These are phyloP conservation scores for Globisporangium ultimum DNA, from an alignment of 352 stramenopile species.

Conservation along the genomic window DNA sequence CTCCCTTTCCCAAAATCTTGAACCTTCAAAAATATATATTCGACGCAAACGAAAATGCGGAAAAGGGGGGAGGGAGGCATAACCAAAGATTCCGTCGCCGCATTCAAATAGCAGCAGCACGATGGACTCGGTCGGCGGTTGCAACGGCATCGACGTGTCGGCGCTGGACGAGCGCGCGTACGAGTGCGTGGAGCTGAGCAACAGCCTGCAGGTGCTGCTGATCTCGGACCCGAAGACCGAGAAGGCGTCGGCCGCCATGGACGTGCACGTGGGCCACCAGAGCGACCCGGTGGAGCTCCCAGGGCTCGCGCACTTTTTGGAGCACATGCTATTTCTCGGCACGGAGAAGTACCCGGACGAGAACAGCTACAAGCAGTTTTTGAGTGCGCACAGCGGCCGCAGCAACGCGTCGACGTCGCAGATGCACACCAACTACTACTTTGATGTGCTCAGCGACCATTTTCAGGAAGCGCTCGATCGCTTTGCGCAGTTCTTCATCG, in stretches of 20 bases:
- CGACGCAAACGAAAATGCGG: neutral
- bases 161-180: conserved; percentile 64
- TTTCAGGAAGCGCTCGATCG: conserved; percentile 90
- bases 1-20: too few species aligned
- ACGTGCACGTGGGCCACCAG: conserved; percentile 94
- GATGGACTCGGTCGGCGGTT: conserved; percentile 13
- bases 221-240: conserved; percentile 91
- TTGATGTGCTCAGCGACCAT: conserved; percentile 88
- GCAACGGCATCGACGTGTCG: conserved; percentile 46
- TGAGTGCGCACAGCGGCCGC: conserved; percentile 91
- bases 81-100: neutral
- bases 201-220: conserved; percentile 71
- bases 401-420: conserved; percentile 96
- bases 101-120: neutral
- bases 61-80: neutral
- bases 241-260: conserved; percentile 91
- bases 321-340: conserved; percentile 98
- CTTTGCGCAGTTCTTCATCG: conserved; percentile 97
- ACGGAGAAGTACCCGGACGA: conserved; percentile 96
- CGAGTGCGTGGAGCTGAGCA: conserved; percentile 43
- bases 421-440: conserved; percentile 98
- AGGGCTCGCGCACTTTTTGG: conserved; percentile 90
- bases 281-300: conserved; percentile 86
- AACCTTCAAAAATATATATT: neutral
- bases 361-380: conserved; percentile 92